These are phyloP conservation scores for Candolleomyces aberdarensis DNA, from an alignment of 768 basidiomycete genomes.

Conservation along the genomic window DNA sequence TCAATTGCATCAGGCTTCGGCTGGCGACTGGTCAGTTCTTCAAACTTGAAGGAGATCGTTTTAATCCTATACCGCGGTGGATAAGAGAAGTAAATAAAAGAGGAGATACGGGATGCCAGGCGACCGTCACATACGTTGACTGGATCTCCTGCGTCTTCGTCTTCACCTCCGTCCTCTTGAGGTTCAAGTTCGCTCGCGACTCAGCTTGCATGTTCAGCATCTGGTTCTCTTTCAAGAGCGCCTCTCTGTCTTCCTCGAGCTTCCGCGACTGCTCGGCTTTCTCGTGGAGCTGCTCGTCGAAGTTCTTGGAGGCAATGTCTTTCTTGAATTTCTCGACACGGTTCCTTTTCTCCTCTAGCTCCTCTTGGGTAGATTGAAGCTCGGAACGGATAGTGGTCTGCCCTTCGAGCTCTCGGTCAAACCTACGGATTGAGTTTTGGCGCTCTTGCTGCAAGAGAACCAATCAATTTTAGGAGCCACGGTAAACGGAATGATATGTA, in stretches of 20 bases:
- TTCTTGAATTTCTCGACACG: conserved; percentile 57
- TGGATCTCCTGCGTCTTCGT: conserved; percentile 64
- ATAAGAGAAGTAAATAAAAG: conserved; percentile 5
- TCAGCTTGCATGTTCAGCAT: conserved; percentile 77
- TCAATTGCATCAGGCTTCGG: conserved; percentile 69
- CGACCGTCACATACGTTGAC: conserved; percentile 50
- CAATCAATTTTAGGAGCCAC: neutral
- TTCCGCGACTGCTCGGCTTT: conserved; percentile 48
- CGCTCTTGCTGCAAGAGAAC: conserved; percentile 39
- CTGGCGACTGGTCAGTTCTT: conserved; percentile 60
- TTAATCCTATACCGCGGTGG: conserved; percentile 48
- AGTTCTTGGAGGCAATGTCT: conserved; percentile 58
- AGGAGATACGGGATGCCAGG: neutral
- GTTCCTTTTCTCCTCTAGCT: conserved; percentile 67
- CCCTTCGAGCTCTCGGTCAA: conserved; percentile 56
- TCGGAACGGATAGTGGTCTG: conserved; percentile 52
- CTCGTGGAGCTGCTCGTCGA: conserved; percentile 60
- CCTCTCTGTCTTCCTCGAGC: conserved; percentile 69
- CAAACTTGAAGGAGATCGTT: conserved; percentile 56
- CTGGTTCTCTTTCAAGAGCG: conserved; percentile 66
- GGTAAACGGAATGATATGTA: conserved; percentile 25
- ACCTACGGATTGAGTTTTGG: conserved; percentile 46
- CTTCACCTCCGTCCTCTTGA: conserved; percentile 68
- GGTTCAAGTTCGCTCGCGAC: conserved; percentile 69
- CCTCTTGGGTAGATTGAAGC: conserved; percentile 49